Conservation (phyloP, 1,284 basidiomycete species). For the Marasmius tenuissimus region DNA sequence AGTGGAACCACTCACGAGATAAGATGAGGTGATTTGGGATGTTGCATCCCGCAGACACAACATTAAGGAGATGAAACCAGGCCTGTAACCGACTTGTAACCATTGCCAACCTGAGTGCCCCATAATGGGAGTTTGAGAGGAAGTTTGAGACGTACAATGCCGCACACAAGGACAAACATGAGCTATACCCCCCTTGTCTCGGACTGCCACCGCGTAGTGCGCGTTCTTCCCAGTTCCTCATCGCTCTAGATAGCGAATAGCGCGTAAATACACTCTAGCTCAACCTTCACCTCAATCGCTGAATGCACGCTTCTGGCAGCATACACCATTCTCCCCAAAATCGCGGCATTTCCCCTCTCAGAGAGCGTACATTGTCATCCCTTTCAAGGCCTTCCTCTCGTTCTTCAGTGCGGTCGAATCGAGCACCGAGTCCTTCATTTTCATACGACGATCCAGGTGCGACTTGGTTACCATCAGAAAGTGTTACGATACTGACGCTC, state of each 20-base stretch:
- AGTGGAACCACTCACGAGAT: too few relatives aligned
- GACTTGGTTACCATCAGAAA: conserved; percentile 12
- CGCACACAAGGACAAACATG: neutral
- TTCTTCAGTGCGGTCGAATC: conserved; percentile 47
- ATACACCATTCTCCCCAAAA: neutral
- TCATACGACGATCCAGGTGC: conserved; percentile 61
- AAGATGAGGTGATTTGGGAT: too few relatives aligned
- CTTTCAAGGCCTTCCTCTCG: conserved; percentile 60
- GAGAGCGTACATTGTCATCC: neutral
- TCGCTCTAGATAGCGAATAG: neutral
- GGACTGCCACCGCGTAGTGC: neutral
- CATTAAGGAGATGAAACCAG: too few relatives aligned
- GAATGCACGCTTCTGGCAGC: neutral
- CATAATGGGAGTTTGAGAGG: neutral
- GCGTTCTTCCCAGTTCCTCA: neutral
- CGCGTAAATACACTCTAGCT: neutral
- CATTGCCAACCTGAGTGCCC: neutral
- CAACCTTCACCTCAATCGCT: neutral
- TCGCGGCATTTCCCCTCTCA: conserved; percentile 2
- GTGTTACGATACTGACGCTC: neutral
- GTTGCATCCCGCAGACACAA: too few relatives aligned
- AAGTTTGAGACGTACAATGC: neutral
- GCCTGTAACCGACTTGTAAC: neutral
- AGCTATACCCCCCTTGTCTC: neutral
- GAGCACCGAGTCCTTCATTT: conserved; percentile 51